phyloP scores from a whole-genome alignment of 2,329 filamentous ascomycete genomes.

The Pseudopyrenochaeta lycopersici region DNA sequence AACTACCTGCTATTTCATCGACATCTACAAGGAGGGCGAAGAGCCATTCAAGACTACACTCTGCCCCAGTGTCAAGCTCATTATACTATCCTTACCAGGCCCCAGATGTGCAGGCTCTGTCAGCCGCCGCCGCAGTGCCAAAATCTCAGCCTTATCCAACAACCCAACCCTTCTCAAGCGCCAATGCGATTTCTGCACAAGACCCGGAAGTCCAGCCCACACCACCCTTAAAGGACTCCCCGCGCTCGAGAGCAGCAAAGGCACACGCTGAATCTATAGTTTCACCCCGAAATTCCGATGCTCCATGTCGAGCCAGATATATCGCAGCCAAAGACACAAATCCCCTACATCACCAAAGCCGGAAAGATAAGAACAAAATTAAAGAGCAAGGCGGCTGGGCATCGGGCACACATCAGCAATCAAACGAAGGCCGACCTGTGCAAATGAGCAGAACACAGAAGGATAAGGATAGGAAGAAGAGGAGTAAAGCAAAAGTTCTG shows the following conservation, averaged over 20 bases:
- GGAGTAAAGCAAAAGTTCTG: conserved; percentile 80
- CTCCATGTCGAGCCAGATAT: background rate
- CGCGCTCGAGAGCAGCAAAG: conserved; percentile 3
- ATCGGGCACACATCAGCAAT: conserved; percentile 6
- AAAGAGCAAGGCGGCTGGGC: conserved; percentile 23
- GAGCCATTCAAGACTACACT: conserved; percentile 51
- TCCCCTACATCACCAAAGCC: background rate
- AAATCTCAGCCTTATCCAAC: conserved; percentile 8
- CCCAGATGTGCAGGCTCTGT: conserved; percentile 12
- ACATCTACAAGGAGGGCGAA: conserved; percentile 4
- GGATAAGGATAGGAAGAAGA: conserved; percentile 83
- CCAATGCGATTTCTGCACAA: background rate
- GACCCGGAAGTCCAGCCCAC: background rate
- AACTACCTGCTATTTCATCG: conserved; percentile 19
- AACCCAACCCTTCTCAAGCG: background rate
- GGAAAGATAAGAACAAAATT: conserved; percentile 9
- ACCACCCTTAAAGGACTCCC: background rate
- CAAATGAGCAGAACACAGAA: conserved; percentile 78
- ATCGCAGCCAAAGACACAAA: background rate
- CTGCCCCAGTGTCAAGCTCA: conserved; percentile 22
- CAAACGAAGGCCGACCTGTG: conserved; percentile 50
- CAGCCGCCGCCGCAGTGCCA: background rate
- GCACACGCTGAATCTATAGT: background rate
- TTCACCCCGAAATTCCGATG: background rate
- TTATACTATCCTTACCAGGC: conserved; percentile 11